phyloP scores from a whole-genome alignment of 306 rosid genomes.

The Crataegus laevigata region DNA sequence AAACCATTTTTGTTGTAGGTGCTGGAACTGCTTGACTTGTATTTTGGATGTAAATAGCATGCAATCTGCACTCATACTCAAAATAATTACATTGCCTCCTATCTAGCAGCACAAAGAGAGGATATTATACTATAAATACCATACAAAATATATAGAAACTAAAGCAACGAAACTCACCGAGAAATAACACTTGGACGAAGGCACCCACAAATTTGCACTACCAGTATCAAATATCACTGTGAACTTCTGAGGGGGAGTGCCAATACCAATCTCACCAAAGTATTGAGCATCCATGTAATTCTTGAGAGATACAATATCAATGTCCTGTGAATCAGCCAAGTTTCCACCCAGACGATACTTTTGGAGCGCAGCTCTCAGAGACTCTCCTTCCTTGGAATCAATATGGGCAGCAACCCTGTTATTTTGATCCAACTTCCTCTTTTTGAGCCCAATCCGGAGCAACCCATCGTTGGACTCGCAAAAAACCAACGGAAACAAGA shows the following conservation, averaged over 20 bases:
- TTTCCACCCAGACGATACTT: constrained; percentile 25
- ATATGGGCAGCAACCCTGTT: constrained; percentile 37
- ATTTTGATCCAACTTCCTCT: constrained; percentile 38
- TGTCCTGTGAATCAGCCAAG: constrained; percentile 28
- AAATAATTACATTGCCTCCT: background rate
- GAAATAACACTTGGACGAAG: constrained; percentile 69
- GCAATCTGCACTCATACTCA: constrained; percentile 32
- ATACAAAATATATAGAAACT: constrained; percentile 15
- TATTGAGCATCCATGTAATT: constrained; percentile 91
- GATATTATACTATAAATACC: constrained; percentile 12
- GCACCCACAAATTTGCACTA: constrained; percentile 85
- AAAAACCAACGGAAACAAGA: constrained; percentile 39
- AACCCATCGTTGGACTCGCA: constrained; percentile 38
- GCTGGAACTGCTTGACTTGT: constrained; percentile 37
- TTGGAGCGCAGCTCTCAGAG: constrained; percentile 7
- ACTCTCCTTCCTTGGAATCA: constrained; percentile 35
- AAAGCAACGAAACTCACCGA: constrained; percentile 45
- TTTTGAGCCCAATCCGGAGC: constrained; percentile 46
- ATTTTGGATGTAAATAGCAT: constrained; percentile 48
- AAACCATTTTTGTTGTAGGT: constrained; percentile 48
- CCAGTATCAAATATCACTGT: constrained; percentile 81
- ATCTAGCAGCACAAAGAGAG: background rate
- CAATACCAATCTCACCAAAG: constrained; percentile 83
- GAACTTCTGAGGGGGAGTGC: constrained; percentile 77
- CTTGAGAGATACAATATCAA: constrained; percentile 55